phyloP scores from a whole-genome alignment of 192 early-diverging fungal genomes.

The Coemansia sp. region DNA sequence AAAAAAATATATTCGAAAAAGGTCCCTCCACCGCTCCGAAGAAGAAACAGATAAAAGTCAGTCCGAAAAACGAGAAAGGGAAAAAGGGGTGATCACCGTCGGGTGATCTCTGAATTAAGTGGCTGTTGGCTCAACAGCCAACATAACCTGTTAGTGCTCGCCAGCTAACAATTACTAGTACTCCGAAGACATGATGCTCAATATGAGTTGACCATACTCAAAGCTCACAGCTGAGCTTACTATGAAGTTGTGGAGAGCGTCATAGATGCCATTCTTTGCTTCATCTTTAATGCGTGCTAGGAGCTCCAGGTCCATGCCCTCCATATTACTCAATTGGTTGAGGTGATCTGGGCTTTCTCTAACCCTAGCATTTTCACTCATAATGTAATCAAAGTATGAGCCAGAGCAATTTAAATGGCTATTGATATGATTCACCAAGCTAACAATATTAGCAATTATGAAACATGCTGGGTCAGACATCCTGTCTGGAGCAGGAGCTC shows the following conservation, averaged over 20 bases:
- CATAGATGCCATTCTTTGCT: neutral
- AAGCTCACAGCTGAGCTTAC: too few relatives aligned
- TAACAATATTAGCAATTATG: neutral
- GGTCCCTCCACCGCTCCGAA: too few relatives aligned
- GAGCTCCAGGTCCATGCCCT: neutral
- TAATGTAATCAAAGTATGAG: neutral
- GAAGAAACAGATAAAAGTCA: too few relatives aligned
- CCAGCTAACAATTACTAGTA: too few relatives aligned
- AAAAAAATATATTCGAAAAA: too few relatives aligned
- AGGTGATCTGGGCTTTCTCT: neutral
- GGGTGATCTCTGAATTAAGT: too few relatives aligned
- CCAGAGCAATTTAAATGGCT: neutral
- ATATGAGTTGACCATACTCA: too few relatives aligned
- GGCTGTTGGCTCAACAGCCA: too few relatives aligned
- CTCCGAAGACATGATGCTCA: too few relatives aligned
- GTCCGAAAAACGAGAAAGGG: too few relatives aligned
- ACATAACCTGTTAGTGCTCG: too few relatives aligned
- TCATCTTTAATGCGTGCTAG: neutral
- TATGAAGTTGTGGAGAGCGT: neutral
- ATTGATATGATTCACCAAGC: neutral
- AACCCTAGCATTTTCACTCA: neutral
- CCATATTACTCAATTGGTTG: neutral
- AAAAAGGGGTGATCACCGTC: too few relatives aligned
- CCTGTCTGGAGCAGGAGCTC: fast-evolving
- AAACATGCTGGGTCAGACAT: neutral